Evolutionary conservation across 768 basidiomycete species (phyloP), one percentile per base, ranked within the genome.

Genomic region (Candolleomyces efflorescens): DNA sequence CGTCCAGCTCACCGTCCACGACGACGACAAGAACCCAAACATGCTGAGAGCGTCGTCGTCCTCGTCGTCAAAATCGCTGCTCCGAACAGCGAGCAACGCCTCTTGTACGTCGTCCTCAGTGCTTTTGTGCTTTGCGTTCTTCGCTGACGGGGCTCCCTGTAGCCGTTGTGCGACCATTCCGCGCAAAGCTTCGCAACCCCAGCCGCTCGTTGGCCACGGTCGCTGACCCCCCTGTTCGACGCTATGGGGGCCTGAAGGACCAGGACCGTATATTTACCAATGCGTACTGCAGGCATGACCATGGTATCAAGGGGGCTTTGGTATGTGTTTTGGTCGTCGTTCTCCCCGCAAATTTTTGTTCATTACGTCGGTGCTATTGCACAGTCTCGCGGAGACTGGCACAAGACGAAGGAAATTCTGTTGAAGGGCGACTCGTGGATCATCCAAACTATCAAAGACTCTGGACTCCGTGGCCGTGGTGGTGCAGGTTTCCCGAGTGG

Each of bases 401-500:
- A 98, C 72, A 83, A 84, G 62, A 99, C 96, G 60, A 99, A 98
- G 73, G 96, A 98, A 60, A 96, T 99, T 64, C 63, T 98, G 32
- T 75, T 86, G 56, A 99, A 98, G 70, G 96, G 96, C 52, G 96
- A 99, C 75, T 82, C 86, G 6, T 99, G 94, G 94, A 94, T 98
- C 65, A 98, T 98, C 59, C 87, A 97, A 68, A 87, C 86, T 45
- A 91, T 98, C 67, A 98, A 99, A 72, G 93, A 92, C 67, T 97
- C 94, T 20, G 96, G 96, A 47, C 82, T 98, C 37, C 86, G 96
- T 67, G 96, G 96, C 12, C 87, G 96, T 55, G 96, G 96, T 53
- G 96, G 96, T 53, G 96, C 96, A 43, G 96, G 96, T 26, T 99
- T 99, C 69, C 96, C 96, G 0, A 90, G 88, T 62, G 96, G 96